A percentile compares a stretch with the other conserved stretches of the same genome.
Conservation (phyloP, 164 flowering plant genomes). For the Kalanchoe fedtschenkoi region DNA sequence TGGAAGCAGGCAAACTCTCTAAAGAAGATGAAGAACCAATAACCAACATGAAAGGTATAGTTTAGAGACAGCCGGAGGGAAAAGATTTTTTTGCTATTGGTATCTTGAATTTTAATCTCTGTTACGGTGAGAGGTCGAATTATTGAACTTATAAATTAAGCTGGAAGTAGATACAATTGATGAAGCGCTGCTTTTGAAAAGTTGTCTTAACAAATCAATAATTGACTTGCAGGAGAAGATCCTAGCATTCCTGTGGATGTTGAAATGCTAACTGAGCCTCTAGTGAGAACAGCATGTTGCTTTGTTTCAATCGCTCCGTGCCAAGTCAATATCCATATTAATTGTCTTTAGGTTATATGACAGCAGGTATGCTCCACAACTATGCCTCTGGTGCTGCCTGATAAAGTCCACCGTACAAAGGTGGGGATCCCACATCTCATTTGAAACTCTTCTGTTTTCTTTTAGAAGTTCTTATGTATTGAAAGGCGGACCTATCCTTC, state of each 20-base stretch:
- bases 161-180: not conserved
- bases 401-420: conserved; percentile 63
- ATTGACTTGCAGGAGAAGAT: conserved; percentile 12
- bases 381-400: conserved; percentile 64
- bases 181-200: not conserved
- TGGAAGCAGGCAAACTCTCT: not conserved
- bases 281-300: conserved; percentile 25
- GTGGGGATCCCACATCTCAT: conserved; percentile 19
- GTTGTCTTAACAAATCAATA: not conserved
- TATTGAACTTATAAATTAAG: not conserved
- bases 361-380: conserved; percentile 49
- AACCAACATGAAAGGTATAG: not conserved
- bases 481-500: not conserved
- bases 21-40: not conserved
- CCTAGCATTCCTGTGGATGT: conserved; percentile 5
- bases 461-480: not conserved
- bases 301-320: not conserved
- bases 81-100: not conserved
- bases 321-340: not conserved
- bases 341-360: not conserved
- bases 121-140: not conserved
- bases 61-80: not conserved
- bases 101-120: not conserved
- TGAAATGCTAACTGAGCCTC: conserved; percentile 14
- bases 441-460: not conserved